Base-by-base conservation (phyloP, 129 eudicot species). In the Flaveria ramosissima region DNA sequence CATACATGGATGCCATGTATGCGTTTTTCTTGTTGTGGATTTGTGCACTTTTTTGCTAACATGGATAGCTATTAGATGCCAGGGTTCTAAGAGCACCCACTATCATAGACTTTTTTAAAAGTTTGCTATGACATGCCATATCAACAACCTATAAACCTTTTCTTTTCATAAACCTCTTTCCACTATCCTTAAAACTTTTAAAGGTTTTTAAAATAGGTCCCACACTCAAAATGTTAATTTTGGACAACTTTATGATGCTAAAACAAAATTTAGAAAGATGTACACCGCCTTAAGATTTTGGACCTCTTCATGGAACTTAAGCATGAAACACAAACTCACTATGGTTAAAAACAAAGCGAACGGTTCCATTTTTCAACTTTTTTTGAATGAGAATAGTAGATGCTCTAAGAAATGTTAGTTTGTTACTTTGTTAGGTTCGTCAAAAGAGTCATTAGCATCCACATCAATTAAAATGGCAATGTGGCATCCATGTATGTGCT, bases 11-110 rank as follows among this genome's bases (percentile, higher is more conserved):
- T 12, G n/a, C n/a, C 65, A n/a, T n/a, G 23, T 11, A 59, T 11
- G 39, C 65, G 23, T 59, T 24, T 60, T 60, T 56, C 20, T 16
- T 60, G 13, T 23, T 13, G 9, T 60, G 39, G 39, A 60, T 23
- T 6, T 24, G 2, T 4, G 5, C 11, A 12, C 66, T 2, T n/a
- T 11, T 60, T 60, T 60, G 66, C 39, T 60, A 36, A 24, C 15
- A n/a, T 59, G 36, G 66, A 24, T 13, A 60, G 10, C 3, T 60
- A 0, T 60, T 60, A 60, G 36, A 13, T 60, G 39, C 9, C 36
- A 60, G 39, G 66, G 39, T 60, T 24, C 66, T 60, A 60, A 60
- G 66, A 24, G 7, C 66, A 60, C 66, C 39, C 39, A 10, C 9
- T 60, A 23, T 11, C 41, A 0, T 56, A 19, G 9, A 60, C 39